phyloP scores from a whole-genome alignment of 345 rosid genomes.

The Linum tenue region DNA sequence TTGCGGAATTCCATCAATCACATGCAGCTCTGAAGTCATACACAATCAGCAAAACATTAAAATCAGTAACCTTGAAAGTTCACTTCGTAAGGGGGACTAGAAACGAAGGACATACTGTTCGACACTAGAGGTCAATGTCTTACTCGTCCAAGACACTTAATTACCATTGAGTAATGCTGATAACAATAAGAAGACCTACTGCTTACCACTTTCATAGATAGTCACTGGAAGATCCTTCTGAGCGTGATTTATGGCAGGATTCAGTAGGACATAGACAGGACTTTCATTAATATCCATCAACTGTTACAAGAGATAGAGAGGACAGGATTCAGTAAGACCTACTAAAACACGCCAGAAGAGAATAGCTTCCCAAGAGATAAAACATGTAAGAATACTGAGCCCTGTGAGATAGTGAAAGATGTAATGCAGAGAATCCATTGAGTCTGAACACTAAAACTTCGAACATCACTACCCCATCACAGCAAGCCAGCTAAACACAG shows the following conservation, averaged over 20 bases:
- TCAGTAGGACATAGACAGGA: constrained; percentile 83
- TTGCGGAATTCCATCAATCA: constrained; percentile 94
- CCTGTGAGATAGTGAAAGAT: no score
- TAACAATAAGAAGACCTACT: background rate
- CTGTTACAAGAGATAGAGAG: constrained; percentile 31
- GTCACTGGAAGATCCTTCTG: constrained; percentile 94
- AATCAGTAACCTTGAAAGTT: background rate
- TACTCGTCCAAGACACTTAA: background rate
- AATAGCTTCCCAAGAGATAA: background rate
- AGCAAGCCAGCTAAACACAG: background rate
- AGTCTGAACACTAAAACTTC: no score
- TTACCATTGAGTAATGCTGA: background rate
- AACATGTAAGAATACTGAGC: background rate
- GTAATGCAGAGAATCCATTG: no score
- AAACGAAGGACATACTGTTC: background rate
- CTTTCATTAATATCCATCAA: constrained; percentile 96
- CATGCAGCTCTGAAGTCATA: constrained; percentile 59
- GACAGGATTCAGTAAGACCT: background rate
- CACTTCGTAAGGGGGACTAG: background rate
- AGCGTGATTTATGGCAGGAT: constrained; percentile 73
- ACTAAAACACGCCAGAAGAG: background rate
- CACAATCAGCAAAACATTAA: background rate
- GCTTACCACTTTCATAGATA: constrained; percentile 79
- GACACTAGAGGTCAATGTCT: background rate
- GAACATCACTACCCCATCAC: background rate